phyloP scores from a whole-genome alignment of 1,284 basidiomycete species.

The Marasmius oreades region DNA sequence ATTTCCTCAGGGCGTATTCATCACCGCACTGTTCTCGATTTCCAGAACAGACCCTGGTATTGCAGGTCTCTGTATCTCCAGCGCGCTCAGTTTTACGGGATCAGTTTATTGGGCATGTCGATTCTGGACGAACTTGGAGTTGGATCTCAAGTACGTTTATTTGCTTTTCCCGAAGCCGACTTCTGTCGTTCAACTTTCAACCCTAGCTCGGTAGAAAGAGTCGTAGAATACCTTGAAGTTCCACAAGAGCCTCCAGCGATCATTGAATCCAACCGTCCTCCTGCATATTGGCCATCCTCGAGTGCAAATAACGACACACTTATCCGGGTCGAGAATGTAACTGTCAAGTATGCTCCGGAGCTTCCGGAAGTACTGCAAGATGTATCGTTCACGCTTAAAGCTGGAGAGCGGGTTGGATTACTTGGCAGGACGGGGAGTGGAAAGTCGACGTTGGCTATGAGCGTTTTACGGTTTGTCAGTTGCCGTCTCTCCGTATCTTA shows the following conservation, averaged over 20 bases:
- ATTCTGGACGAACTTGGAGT: slow-evolving; percentile 52
- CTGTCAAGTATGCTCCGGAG: slow-evolving; percentile 81
- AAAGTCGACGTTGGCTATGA: slow-evolving; percentile 85
- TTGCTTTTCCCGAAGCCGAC: slow-evolving; percentile 2
- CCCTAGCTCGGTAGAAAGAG: slow-evolving; percentile 76
- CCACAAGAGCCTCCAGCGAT: slow-evolving; percentile 79
- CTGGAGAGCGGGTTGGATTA: slow-evolving; percentile 68
- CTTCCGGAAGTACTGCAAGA: slow-evolving; percentile 79
- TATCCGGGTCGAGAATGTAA: slow-evolving; percentile 67
- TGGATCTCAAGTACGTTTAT: slow-evolving; percentile 58
- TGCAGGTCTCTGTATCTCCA: slow-evolving; percentile 85
- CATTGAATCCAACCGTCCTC: slow-evolving; percentile 64
- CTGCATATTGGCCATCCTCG: slow-evolving; percentile 82
- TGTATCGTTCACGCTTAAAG: slow-evolving; percentile 63
- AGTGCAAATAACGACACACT: slow-evolving; percentile 51
- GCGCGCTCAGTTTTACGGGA: slow-evolving; percentile 57
- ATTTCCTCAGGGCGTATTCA: slow-evolving; percentile 40
- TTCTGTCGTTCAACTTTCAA: background rate
- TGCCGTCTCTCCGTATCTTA: background rate
- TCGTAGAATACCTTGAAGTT: slow-evolving; percentile 86
- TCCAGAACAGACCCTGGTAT: slow-evolving; percentile 58
- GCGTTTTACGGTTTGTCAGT: slow-evolving; percentile 79
- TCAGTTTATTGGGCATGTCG: slow-evolving; percentile 71
- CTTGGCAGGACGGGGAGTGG: slow-evolving; percentile 75
- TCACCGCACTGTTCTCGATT: slow-evolving; percentile 75